phyloP scores from a whole-genome alignment of 768 basidiomycete genomes.

The Tricholoma bakamatsutake region DNA sequence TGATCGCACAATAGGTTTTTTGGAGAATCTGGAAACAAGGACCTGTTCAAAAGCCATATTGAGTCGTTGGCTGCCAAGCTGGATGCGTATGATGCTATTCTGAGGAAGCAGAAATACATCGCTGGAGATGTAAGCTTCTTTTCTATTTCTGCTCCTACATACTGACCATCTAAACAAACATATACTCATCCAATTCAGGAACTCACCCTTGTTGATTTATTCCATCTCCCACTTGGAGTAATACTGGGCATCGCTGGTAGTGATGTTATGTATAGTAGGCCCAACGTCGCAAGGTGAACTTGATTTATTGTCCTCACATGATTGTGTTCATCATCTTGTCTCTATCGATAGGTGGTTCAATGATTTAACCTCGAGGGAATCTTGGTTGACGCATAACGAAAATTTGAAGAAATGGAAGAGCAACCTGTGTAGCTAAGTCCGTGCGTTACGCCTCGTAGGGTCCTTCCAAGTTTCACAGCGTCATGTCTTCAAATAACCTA shows the following conservation, averaged over 20 bases:
- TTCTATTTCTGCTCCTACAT: neutral
- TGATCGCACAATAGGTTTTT: neutral
- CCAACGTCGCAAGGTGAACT: neutral
- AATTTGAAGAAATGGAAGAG: too few species aligned
- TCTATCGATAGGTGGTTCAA: neutral
- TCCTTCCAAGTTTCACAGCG: too few species aligned
- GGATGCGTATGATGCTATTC: constrained; percentile 49
- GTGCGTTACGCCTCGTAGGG: too few species aligned
- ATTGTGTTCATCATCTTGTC: neutral
- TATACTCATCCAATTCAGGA: too few species aligned
- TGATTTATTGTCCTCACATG: neutral
- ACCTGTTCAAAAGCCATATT: constrained; percentile 12
- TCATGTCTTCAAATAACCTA: too few species aligned
- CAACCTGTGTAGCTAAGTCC: too few species aligned
- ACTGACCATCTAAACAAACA: neutral
- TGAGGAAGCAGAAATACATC: constrained; percentile 46
- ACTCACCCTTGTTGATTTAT: neutral
- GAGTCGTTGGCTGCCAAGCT: constrained; percentile 34
- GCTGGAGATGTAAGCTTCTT: constrained; percentile 43
- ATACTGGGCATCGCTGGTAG: neutral
- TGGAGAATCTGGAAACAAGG: neutral
- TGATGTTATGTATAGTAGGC: neutral
- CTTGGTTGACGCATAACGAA: neutral
- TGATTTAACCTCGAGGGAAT: neutral
- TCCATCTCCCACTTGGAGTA: neutral